Base-by-base conservation (phyloP, 1,139 yeast species). In the Magnusiomyces magnusii region DNA sequence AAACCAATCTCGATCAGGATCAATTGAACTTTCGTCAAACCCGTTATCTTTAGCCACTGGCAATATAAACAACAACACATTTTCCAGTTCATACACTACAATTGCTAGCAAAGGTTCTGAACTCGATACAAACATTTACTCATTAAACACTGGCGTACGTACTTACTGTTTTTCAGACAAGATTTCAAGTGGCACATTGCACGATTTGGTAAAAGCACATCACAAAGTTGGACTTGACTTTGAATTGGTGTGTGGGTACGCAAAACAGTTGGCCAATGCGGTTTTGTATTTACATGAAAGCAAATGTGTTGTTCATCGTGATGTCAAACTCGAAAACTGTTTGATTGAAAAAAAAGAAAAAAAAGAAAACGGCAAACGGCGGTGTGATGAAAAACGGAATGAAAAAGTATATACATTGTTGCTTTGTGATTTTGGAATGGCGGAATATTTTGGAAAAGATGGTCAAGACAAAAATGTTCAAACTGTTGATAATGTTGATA, bases 341-440 rank as follows among this genome's bases (percentile, higher is more conserved):
- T 74, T 92, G 57, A 73, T 89, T 41, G 84, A 83, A 57, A 63
- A 67, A 10, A 66, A 68, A 34, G n/a, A 67, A 67, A 15, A 66
- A 23, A 64, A 68, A 19, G 75, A 84, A 68, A 69, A 82, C 27
- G 10, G 54, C 56, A 27, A 39, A n/a, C 19, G 44, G 44, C 19
- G 50, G 21, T 5, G 7, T n/a, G 13, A 66, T 24, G 64, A 68
- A 19, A 75, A 84, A 68, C 70, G 83, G 47, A 13, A 55, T 57
- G 25, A 57, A 21, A 21, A 47, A 47, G 28, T 17, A 3, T 9
- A 57, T 24, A 63, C 65, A 52, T 64, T 73, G 5, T 56, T 71
- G 27, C 69, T 91, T 9, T 89, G 97, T 73, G 98, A 91, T 73
- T 91, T 91, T 75, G 98, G 98, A 3, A 89, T 91, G 95, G 75